Percentiles rank a stretch among this genome's conserved stretches.
phyloP scores from a whole-genome alignment of 805 yeast genomes.

The Cyberlindnera nakhonratchasimensis region DNA sequence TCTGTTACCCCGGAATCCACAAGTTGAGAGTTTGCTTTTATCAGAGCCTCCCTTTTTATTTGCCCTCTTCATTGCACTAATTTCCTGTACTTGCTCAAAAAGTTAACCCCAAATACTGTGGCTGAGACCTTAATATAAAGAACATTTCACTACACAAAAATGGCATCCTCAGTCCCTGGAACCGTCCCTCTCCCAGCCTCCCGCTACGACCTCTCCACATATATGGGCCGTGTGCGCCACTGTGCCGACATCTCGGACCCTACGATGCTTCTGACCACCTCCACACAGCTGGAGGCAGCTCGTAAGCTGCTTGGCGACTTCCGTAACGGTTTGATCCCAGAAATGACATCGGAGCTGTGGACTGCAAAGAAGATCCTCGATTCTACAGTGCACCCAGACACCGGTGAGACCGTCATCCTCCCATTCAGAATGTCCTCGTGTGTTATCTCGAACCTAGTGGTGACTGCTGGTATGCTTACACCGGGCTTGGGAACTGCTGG shows the following conservation, averaged over 20 bases:
- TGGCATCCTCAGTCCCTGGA: constrained; percentile 91
- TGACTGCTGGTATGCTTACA: constrained; percentile 96
- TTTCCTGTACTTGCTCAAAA: too few species aligned
- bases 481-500: constrained; percentile 90
- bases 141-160: constrained; percentile 26
- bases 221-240: constrained; percentile 93
- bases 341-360: constrained; percentile 85
- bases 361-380: constrained; percentile 81
- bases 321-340: constrained; percentile 59
- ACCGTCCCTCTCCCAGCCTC: constrained; percentile 77
- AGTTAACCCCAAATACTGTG: too few species aligned
- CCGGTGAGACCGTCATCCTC: constrained; percentile 85
- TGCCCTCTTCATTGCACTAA: too few species aligned
- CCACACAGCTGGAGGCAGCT: constrained; percentile 59
- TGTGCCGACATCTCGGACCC: constrained; percentile 94
- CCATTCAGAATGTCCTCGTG: constrained; percentile 98
- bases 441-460: constrained; percentile 89
- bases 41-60: too few species aligned
- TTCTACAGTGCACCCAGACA: constrained; percentile 94
- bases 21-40: too few species aligned
- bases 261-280: constrained; percentile 72
- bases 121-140: too few species aligned
- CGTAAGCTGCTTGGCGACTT: constrained; percentile 65
- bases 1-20: too few species aligned
- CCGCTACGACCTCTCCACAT: constrained; percentile 72